A percentile compares a stretch with the other conserved stretches of the same genome.
Evolutionary conservation across 352 stramenopile species (phyloP).

Genomic region (Phytophthora hybrid): DNA sequence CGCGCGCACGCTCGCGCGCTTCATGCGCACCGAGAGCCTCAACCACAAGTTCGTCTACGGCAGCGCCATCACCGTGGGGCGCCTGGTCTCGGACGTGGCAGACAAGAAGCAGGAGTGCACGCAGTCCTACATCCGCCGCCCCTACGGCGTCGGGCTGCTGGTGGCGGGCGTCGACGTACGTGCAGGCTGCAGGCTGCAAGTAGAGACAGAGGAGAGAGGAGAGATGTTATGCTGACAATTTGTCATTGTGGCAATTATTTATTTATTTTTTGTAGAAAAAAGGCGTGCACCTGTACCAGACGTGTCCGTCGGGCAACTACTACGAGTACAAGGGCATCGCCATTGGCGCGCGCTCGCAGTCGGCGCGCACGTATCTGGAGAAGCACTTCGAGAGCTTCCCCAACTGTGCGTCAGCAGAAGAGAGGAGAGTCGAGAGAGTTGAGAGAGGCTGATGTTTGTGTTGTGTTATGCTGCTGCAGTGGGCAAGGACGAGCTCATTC

Average conservation of each 20-base stretch:
- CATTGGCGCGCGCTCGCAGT: slow-evolving; percentile 98
- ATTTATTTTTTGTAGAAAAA: slow-evolving; percentile 91
- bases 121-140: slow-evolving; percentile 98
- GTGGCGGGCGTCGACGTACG: slow-evolving; percentile 93
- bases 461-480: slow-evolving; percentile 49
- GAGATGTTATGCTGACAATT: background rate
- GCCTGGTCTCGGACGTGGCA: slow-evolving; percentile 96
- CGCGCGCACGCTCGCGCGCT: slow-evolving; percentile 94
- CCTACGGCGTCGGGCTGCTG: slow-evolving; percentile 98
- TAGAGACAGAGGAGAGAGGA: background rate
- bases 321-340: slow-evolving; percentile 99
- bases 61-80: slow-evolving; percentile 93
- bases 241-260: background rate
- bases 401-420: slow-evolving; percentile 62
- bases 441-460: background rate
- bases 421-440: background rate
- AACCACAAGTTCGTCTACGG: slow-evolving; percentile 99
- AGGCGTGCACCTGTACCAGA: slow-evolving; percentile 98
- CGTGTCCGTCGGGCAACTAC: slow-evolving; percentile 98
- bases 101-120: slow-evolving; percentile 99
- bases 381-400: slow-evolving; percentile 97
- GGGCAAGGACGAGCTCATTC: slow-evolving; percentile 96
- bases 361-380: slow-evolving; percentile 98
- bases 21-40: slow-evolving; percentile 98
- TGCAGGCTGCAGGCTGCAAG: background rate